Evolutionary conservation across 2,329 filamentous ascomycete genomes (phyloP).

Genomic region (Cercospora sojina): DNA sequence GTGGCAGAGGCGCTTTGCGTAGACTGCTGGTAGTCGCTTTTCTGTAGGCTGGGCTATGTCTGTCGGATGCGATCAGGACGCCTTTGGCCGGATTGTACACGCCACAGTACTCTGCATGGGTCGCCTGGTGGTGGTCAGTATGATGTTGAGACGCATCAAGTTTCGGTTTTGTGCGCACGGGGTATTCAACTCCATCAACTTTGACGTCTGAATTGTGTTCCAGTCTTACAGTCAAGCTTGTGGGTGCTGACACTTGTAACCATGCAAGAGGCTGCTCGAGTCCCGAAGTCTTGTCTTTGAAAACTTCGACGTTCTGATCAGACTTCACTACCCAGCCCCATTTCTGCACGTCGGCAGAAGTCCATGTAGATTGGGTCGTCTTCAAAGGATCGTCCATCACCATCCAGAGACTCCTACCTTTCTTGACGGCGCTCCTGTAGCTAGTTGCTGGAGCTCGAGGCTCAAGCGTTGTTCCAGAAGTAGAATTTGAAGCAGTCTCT

Average conservation of each 20-base stretch:
- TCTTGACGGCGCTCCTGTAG: conserved; percentile 8
- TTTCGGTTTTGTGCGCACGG: not conserved
- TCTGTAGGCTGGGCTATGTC: conserved; percentile 5
- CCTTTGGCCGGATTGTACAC: conserved; percentile 7
- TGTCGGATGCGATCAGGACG: conserved; percentile 5
- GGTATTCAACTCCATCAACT: not conserved
- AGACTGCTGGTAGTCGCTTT: not conserved
- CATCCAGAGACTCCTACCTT: conserved; percentile 4
- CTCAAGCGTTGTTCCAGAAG: not conserved
- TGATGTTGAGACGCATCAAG: not conserved
- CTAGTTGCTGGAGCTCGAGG: conserved; percentile 4
- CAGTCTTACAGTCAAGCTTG: not conserved
- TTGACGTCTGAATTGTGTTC: conserved; percentile 9
- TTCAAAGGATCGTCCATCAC: not conserved
- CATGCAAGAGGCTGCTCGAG: not conserved
- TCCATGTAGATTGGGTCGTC: conserved; percentile 6
- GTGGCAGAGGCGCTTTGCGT: conserved; percentile 4
- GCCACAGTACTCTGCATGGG: conserved; percentile 10
- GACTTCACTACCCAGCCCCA: conserved; percentile 11
- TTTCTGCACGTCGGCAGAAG: not conserved
- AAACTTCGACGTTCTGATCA: conserved; percentile 6
- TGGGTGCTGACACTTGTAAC: not conserved
- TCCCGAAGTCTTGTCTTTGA: conserved; percentile 12
- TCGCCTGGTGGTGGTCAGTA: not conserved
- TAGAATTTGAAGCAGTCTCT: not conserved